Conservation (phyloP, 148 eudicot species). For the Silene conica region DNA sequence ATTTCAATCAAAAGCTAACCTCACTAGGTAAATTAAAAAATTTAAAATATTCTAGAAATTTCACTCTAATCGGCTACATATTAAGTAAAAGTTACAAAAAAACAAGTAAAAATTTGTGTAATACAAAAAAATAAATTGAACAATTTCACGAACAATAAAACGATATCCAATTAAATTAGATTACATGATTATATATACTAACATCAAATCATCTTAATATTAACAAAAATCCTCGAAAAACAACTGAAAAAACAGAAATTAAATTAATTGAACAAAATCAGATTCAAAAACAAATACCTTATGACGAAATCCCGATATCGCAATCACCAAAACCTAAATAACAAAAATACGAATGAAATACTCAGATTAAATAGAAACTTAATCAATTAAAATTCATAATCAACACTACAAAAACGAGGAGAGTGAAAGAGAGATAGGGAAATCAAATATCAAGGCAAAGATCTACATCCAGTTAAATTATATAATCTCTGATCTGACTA, state of each 20-base stretch:
- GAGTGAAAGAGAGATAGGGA: neutral
- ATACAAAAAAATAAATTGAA: no score
- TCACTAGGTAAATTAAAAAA: no score
- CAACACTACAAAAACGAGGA: no score
- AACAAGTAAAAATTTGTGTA: neutral
- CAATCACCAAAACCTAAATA: constrained; percentile 13
- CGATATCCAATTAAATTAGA: neutral
- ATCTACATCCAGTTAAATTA: no score
- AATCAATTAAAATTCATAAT: neutral
- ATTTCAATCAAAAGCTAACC: neutral
- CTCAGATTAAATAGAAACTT: neutral
- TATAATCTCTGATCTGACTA: neutral
- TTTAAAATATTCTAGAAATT: neutral
- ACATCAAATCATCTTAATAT: neutral
- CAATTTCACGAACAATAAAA: no score
- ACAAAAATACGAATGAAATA: neutral
- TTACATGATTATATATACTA: neutral
- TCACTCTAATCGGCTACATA: no score
- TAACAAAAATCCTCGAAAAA: no score
- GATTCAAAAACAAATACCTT: no score
- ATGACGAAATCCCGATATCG: neutral
- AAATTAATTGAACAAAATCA: no score
- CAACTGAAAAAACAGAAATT: no score
- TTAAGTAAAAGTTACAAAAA: neutral
- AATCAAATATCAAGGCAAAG: no score